phyloP scores from a whole-genome alignment of 148 eudicot species.

The Silene latifolia region DNA sequence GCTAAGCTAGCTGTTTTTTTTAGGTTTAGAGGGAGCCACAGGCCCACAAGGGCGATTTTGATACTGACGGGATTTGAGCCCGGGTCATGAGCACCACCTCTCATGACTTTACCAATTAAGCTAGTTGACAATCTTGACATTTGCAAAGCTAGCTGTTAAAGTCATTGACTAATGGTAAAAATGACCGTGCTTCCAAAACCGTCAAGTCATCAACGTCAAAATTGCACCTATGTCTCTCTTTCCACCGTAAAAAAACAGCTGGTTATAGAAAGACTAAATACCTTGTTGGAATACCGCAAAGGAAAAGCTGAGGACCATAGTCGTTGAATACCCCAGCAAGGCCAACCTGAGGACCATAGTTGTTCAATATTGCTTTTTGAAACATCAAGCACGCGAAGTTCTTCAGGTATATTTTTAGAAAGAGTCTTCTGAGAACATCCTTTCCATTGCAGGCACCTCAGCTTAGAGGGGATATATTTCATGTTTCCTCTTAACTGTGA shows the following conservation, averaged over 20 bases:
- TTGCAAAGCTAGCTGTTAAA: too few species aligned
- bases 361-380: constrained; percentile 43
- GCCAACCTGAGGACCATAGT: constrained; percentile 33
- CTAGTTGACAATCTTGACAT: too few species aligned
- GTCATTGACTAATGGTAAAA: too few species aligned
- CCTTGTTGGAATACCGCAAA: constrained; percentile 28
- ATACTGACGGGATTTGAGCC: too few species aligned
- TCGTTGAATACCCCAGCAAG: constrained; percentile 27
- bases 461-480: constrained; percentile 37
- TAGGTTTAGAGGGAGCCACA: too few species aligned
- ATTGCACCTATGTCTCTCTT: background rate
- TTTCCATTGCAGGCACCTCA: constrained; percentile 66
- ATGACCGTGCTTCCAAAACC: too few species aligned
- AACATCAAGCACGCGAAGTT: constrained; percentile 57
- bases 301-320: constrained; percentile 33
- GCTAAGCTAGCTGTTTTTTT: too few species aligned
- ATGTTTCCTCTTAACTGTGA: constrained; percentile 41
- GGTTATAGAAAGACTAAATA: constrained; percentile 9
- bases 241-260: background rate
- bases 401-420: constrained; percentile 31
- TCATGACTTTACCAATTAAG: too few species aligned
- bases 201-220: too few species aligned
- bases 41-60: too few species aligned
- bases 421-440: constrained; percentile 39
- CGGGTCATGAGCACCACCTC: too few species aligned